Conservation (phyloP, 331 rosid genomes). For the Telfairia occidentalis region DNA sequence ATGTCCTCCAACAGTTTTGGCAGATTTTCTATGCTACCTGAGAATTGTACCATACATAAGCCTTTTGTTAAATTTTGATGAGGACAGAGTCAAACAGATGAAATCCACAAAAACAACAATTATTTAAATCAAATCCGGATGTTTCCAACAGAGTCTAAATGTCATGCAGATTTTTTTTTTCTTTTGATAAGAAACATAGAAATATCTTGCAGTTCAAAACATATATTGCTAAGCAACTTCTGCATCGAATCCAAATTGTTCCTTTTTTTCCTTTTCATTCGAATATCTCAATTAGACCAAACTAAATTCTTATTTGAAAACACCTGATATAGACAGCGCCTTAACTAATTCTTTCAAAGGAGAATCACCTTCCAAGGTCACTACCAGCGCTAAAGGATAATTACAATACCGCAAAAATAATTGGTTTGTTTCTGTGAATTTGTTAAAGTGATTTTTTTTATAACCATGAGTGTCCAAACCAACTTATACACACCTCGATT, state of each 20-base stretch:
- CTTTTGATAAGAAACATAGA: no score
- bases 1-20: conserved; percentile 91
- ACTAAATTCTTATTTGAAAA: not conserved
- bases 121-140: not conserved
- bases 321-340: not conserved
- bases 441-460: not conserved
- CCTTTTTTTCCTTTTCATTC: not conserved
- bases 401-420: not conserved
- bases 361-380: not conserved
- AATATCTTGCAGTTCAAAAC: not conserved
- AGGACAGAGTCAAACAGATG: not conserved
- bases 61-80: not conserved
- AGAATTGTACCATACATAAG: conserved; percentile 11
- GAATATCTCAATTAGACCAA: not conserved
- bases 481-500: no score
- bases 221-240: not conserved
- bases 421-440: not conserved
- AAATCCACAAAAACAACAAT: not conserved
- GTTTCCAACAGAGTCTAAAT: not conserved
- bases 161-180: no score
- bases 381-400: not conserved
- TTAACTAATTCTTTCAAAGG: not conserved
- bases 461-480: no score
- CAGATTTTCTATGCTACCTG: conserved; percentile 56
- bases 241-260: not conserved